Evolutionary conservation across 805 yeast genomes (phyloP).

Genomic region (Phaffomyces antillensis): DNA sequence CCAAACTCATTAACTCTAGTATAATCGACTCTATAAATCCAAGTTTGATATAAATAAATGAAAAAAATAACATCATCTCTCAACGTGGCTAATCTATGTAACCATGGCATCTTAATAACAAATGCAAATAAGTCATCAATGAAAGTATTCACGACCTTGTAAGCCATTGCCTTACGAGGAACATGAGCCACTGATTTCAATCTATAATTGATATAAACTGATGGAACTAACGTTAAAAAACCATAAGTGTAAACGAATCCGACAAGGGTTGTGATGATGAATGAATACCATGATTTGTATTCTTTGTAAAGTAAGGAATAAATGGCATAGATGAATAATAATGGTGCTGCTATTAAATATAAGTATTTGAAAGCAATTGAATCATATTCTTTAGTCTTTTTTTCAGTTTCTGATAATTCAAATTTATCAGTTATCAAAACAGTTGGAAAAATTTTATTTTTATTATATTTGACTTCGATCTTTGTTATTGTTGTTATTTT

Average conservation of each 20-base stretch:
- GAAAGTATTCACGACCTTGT: constrained; percentile 34
- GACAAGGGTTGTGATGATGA: constrained; percentile 31
- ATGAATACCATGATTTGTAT: constrained; percentile 37
- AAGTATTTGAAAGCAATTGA: constrained; percentile 32
- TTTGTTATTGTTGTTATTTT: constrained; percentile 32
- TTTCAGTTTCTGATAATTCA: constrained; percentile 29
- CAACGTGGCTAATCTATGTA: constrained; percentile 34
- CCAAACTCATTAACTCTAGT: constrained; percentile 33
- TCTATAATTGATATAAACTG: constrained; percentile 34
- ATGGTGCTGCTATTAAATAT: constrained; percentile 30
- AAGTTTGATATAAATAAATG: constrained; percentile 32
- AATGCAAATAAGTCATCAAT: constrained; percentile 35
- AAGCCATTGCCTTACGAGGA: constrained; percentile 34
- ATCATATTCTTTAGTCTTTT: constrained; percentile 34
- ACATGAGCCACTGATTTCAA: constrained; percentile 37
- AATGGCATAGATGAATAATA: constrained; percentile 28
- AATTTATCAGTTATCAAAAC: constrained; percentile 27
- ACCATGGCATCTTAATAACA: constrained; percentile 36
- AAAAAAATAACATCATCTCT: constrained; percentile 36
- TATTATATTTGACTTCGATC: constrained; percentile 16
- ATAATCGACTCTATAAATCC: constrained; percentile 34
- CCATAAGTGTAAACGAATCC: constrained; percentile 37
- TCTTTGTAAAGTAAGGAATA: constrained; percentile 32
- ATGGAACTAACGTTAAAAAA: constrained; percentile 32
- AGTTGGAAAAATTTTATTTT: constrained; percentile 18